Evolutionary conservation across 2,329 filamentous ascomycete species (phyloP).

Genomic region (Xylariales sp.): DNA sequence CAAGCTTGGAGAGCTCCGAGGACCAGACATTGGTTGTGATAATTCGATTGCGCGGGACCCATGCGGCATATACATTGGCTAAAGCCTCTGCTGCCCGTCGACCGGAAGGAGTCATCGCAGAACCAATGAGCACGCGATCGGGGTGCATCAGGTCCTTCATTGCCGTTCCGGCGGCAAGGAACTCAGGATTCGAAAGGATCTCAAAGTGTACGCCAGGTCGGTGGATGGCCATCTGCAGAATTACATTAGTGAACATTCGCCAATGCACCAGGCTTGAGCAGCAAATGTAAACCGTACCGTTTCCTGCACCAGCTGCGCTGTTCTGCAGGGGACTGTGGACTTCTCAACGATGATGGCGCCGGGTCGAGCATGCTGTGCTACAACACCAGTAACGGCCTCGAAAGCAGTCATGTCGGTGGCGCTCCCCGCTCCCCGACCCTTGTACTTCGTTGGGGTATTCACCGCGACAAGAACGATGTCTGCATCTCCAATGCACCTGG

Average conservation of each 20-base stretch:
- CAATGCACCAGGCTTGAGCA: neutral
- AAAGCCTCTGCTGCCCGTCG: conserved; percentile 59
- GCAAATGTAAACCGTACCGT: conserved; percentile 46
- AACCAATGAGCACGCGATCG: conserved; percentile 73
- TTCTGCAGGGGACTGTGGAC: conserved; percentile 73
- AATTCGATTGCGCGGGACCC: conserved; percentile 65
- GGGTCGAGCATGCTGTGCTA: conserved; percentile 61
- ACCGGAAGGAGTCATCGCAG: conserved; percentile 54
- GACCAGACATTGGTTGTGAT: conserved; percentile 72
- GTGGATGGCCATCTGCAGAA: conserved; percentile 49
- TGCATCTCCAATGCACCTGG: conserved; percentile 57
- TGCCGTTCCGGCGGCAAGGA: conserved; percentile 73
- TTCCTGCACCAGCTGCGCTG: conserved; percentile 64
- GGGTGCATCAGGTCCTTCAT: conserved; percentile 66
- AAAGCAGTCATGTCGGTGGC: conserved; percentile 71
- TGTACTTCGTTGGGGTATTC: conserved; percentile 73
- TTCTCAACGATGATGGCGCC: conserved; percentile 78
- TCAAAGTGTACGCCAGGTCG: conserved; percentile 65
- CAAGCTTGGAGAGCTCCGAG: conserved; percentile 74
- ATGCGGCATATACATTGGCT: conserved; percentile 62
- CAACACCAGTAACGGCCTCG: conserved; percentile 63
- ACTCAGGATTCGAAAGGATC: conserved; percentile 78
- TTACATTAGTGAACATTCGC: too few species aligned
- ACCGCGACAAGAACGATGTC: conserved; percentile 74
- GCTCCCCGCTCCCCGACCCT: conserved; percentile 63